These are phyloP conservation scores for Aspergillus novoparasiticus DNA, from an alignment of 2,329 filamentous ascomycete genomes.

Conservation along the genomic window DNA sequence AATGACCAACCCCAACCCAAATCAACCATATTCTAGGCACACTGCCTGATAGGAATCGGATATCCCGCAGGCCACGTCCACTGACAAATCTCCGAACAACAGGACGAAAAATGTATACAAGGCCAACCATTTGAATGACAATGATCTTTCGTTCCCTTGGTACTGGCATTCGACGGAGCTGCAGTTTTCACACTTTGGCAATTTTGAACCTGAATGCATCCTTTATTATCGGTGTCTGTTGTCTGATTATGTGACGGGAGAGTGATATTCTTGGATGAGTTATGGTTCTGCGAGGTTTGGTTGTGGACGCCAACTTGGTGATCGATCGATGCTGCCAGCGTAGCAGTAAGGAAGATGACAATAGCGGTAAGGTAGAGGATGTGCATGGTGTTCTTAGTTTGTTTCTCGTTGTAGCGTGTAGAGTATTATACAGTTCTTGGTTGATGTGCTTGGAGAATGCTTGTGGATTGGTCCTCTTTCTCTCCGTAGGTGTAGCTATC, in stretches of 20 bases:
- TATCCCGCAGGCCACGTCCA: constrained; percentile 3
- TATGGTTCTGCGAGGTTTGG: neutral
- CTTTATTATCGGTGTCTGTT: neutral
- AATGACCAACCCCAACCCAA: neutral
- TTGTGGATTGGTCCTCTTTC: neutral
- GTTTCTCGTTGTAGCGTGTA: neutral
- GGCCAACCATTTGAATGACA: constrained; percentile 1
- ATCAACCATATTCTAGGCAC: neutral
- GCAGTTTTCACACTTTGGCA: neutral
- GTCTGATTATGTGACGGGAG: neutral
- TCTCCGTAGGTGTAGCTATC: neutral
- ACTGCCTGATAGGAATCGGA: constrained; percentile 3
- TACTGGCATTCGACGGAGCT: neutral
- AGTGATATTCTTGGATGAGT: neutral
- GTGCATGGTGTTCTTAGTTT: neutral
- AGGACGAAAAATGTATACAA: neutral
- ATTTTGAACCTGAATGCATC: neutral
- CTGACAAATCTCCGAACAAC: neutral
- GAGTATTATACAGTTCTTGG: neutral
- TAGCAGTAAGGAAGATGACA: neutral
- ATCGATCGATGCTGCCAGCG: neutral
- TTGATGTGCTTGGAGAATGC: neutral
- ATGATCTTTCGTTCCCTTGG: neutral
- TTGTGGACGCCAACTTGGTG: neutral
- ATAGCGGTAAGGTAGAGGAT: neutral